Evolutionary conservation across 2,329 filamentous ascomycete genomes (phyloP).

Genomic region (Aschersonia sp.): DNA sequence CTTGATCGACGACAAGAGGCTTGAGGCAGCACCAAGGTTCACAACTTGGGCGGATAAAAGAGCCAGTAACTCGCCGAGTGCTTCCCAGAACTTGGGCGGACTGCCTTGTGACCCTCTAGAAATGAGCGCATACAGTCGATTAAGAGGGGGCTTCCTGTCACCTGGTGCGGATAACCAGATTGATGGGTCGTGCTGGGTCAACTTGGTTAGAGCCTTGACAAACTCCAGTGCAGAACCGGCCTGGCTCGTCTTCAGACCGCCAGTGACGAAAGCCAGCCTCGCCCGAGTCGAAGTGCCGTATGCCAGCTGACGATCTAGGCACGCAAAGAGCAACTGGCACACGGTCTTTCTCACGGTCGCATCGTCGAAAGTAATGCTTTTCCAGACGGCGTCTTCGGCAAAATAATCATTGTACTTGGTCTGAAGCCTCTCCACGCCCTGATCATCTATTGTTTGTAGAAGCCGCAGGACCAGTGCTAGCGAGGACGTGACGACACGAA

Average conservation of each 20-base stretch:
- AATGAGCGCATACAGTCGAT: slow-evolving; percentile 55
- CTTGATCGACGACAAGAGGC: slow-evolving; percentile 53
- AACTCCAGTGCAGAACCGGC: slow-evolving; percentile 60
- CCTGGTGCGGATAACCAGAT: slow-evolving; percentile 51
- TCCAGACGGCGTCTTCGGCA: slow-evolving; percentile 51
- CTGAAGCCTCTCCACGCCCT: slow-evolving; percentile 45
- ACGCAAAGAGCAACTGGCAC: slow-evolving; percentile 34
- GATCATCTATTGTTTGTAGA: slow-evolving; percentile 25
- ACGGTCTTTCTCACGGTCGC: slow-evolving; percentile 33
- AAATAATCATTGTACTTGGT: slow-evolving; percentile 54
- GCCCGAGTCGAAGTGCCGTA: slow-evolving; percentile 35
- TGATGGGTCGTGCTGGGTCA: slow-evolving; percentile 51
- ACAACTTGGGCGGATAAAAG: slow-evolving; percentile 36
- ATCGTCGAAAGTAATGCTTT: slow-evolving; percentile 49
- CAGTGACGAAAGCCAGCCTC: slow-evolving; percentile 49
- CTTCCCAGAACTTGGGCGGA: slow-evolving; percentile 57
- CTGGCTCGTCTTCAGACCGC: slow-evolving; percentile 61
- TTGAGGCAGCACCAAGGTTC: slow-evolving; percentile 34
- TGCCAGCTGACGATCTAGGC: slow-evolving; percentile 33
- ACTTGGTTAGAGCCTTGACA: slow-evolving; percentile 46
- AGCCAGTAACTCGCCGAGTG: slow-evolving; percentile 47
- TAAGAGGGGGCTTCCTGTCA: slow-evolving; percentile 37
- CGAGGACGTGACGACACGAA: slow-evolving; percentile 50
- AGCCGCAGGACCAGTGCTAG: slow-evolving; percentile 41
- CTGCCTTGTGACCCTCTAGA: slow-evolving; percentile 77